Percentiles rank a stretch among this genome's conserved stretches.
Evolutionary conservation across 78 protist genomes (phyloP).

Genomic region (Isochrysis galbana): DNA sequence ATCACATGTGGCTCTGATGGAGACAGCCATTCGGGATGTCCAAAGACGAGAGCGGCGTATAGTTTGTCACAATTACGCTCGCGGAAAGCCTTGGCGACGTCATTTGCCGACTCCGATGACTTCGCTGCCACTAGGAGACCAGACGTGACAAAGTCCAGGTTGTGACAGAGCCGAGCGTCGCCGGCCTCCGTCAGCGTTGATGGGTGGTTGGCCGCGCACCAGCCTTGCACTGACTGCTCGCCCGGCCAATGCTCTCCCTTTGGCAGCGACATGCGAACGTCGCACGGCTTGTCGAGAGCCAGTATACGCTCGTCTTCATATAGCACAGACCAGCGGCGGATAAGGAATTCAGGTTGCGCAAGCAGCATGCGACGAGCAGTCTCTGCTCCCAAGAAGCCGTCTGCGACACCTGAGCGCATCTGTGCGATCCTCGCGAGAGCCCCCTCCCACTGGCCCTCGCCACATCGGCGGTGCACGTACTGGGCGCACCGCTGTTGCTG

Average conservation of each 20-base stretch:
- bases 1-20: not conserved
- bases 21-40: not conserved
- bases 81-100: not conserved
- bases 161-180: not conserved
- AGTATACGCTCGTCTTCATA: no score
- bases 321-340: not conserved
- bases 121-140: not conserved
- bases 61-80: not conserved
- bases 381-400: no score
- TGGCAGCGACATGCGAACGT: not conserved
- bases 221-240: not conserved
- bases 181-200: not conserved
- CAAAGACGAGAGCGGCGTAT: conserved; percentile 9
- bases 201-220: not conserved
- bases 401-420: no score
- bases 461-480: no score
- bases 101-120: not conserved
- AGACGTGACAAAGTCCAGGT: not conserved
- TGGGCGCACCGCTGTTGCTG: no score
- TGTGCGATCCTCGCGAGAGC: no score
- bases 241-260: not conserved
- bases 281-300: not conserved
- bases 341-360: not conserved
- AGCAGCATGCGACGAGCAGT: no score
- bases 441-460: no score